A percentile compares a stretch with the other conserved stretches of the same genome.
These are phyloP conservation scores for Penstemon davidsonii DNA, from an alignment of 257 asterid species.

Conservation along the genomic window DNA sequence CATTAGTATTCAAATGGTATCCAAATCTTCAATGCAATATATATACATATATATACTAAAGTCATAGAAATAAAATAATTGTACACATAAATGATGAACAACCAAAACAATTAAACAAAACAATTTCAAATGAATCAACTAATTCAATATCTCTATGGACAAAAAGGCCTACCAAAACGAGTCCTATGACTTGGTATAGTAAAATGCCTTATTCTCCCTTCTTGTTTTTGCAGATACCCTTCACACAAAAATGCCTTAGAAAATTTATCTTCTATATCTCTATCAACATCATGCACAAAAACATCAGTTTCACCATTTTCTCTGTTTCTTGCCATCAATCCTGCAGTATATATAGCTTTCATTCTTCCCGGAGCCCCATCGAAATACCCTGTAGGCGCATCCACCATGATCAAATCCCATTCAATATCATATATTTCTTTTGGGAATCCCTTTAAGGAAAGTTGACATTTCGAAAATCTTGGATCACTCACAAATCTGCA, in stretches of 20 bases:
- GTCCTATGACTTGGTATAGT: conserved; percentile 32
- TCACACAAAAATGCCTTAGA: conserved; percentile 41
- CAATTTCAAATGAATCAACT: too few relatives aligned
- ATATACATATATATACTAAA: too few relatives aligned
- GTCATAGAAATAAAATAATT: too few relatives aligned
- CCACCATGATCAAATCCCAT: conserved; percentile 47
- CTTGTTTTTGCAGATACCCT: conserved; percentile 25
- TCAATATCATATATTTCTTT: conserved; percentile 30
- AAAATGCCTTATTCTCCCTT: conserved; percentile 35
- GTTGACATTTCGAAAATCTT: conserved; percentile 33
- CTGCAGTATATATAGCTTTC: conserved; percentile 40
- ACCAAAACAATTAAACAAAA: too few relatives aligned
- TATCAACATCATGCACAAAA: conserved; percentile 38
- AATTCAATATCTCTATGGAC: conserved; percentile 23
- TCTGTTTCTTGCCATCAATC: conserved; percentile 35
- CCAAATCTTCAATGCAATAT: too few relatives aligned
- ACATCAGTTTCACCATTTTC: conserved; percentile 37
- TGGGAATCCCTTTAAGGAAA: conserved; percentile 35
- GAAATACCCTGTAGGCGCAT: conserved; percentile 33
- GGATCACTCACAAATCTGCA: conserved; percentile 35
- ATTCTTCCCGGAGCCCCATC: conserved; percentile 32
- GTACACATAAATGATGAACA: too few relatives aligned
- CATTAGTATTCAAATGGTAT: too few relatives aligned
- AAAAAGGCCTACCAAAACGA: conserved; percentile 26
- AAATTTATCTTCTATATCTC: conserved; percentile 34